A percentile compares a stretch with the other conserved stretches of the same genome.
phyloP scores from a whole-genome alignment of 1,139 yeast species.

The Suhomyces wounanorum region DNA sequence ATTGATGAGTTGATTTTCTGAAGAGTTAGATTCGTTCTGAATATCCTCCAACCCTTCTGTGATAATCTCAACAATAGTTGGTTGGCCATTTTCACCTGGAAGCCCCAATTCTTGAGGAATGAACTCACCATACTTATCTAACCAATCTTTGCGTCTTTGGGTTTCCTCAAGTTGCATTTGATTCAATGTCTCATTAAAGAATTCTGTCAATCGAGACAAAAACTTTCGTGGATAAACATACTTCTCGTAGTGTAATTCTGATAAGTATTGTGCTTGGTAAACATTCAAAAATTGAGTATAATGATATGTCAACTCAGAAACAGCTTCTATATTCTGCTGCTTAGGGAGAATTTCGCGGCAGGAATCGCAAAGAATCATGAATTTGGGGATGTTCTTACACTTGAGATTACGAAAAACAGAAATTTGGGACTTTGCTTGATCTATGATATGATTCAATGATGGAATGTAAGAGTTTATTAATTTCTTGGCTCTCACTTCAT shows the following conservation, averaged over 20 bases:
- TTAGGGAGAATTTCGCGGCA: conserved; percentile 24
- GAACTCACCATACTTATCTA: conserved; percentile 42
- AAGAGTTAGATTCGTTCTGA: conserved; percentile 20
- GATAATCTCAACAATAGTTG: conserved; percentile 42
- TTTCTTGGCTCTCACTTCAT: conserved; percentile 36
- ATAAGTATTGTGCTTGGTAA: conserved; percentile 39
- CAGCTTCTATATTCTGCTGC: conserved; percentile 27
- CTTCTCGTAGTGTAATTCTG: conserved; percentile 44
- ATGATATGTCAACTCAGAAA: conserved; percentile 37
- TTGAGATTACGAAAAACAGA: conserved; percentile 27
- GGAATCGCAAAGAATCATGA: conserved; percentile 24
- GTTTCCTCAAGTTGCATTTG: conserved; percentile 38
- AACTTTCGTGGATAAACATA: conserved; percentile 44
- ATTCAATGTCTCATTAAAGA: conserved; percentile 37
- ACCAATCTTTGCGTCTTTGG: conserved; percentile 40
- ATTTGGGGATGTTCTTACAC: conserved; percentile 27
- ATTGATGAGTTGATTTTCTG: conserved; percentile 28
- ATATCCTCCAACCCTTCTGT: conserved; percentile 46
- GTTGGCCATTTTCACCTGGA: conserved; percentile 44
- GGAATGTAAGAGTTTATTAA: conserved; percentile 21
- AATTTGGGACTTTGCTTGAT: conserved; percentile 19
- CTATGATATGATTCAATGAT: conserved; percentile 21
- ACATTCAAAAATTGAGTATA: conserved; percentile 38
- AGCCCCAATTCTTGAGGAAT: conserved; percentile 44
- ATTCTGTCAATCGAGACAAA: conserved; percentile 31